Percentiles rank a stretch among this genome's conserved stretches.
phyloP scores from a whole-genome alignment of 192 early-diverging fungal genomes.

The Entophlyctis luteolus region DNA sequence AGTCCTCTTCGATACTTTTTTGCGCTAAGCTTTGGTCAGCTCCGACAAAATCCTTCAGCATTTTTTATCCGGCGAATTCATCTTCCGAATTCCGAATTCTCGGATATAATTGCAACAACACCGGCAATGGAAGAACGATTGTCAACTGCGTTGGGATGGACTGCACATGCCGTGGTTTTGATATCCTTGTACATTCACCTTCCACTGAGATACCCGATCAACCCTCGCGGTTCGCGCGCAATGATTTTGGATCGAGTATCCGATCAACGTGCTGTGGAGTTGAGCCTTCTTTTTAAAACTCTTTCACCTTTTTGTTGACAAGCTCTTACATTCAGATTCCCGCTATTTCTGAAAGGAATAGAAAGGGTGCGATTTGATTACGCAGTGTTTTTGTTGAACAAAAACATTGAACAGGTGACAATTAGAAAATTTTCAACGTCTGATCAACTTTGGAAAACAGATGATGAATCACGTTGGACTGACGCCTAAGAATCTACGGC shows the following conservation, averaged over 20 bases:
- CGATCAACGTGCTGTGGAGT: slow-evolving; percentile 34
- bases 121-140: slow-evolving; percentile 52
- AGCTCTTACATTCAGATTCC: slow-evolving; percentile 53
- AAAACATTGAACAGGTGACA: slow-evolving; percentile 77
- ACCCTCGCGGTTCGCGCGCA: slow-evolving; percentile 70
- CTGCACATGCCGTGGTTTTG: slow-evolving; percentile 63
- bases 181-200: slow-evolving; percentile 68
- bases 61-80: slow-evolving; percentile 34
- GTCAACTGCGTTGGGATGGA: slow-evolving; percentile 67
- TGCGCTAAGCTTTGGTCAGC: not conserved
- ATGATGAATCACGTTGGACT: slow-evolving; percentile 66
- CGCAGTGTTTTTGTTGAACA: slow-evolving; percentile 79
- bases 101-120: slow-evolving; percentile 10
- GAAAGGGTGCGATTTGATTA: slow-evolving; percentile 74
- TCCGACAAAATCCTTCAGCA: slow-evolving; percentile 1
- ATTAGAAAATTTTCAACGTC: not conserved
- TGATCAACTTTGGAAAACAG: slow-evolving; percentile 33
- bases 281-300: not conserved
- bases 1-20: not conserved
- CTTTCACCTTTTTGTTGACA: not conserved
- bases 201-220: slow-evolving; percentile 70
- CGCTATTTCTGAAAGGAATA: slow-evolving; percentile 62
- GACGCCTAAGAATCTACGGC: slow-evolving; percentile 61
- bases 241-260: slow-evolving; percentile 49
- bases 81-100: slow-evolving; percentile 42